Evolutionary conservation across 108 stramenopile species (phyloP).

Genomic region (Cylindrotheca closterium): DNA sequence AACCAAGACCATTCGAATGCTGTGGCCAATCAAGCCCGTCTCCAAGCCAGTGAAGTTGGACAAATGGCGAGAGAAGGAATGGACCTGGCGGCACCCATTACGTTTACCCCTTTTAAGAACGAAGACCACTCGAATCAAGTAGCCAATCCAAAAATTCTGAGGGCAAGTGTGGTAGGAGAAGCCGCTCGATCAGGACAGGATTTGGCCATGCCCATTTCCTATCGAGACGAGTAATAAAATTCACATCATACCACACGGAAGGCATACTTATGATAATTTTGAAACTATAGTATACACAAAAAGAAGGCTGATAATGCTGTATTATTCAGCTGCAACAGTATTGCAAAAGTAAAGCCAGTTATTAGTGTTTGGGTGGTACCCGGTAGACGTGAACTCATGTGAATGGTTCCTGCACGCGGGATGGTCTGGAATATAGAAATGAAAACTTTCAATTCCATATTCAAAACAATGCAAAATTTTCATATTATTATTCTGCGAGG

Average conservation of each 20-base stretch:
- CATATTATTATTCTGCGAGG: no score
- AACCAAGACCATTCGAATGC: conserved; percentile 32
- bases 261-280: background rate
- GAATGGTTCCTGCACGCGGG: no score
- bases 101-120: conserved; percentile 40
- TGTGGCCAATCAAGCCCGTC: conserved; percentile 16
- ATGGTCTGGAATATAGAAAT: no score
- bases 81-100: conserved; percentile 36
- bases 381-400: background rate
- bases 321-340: no score
- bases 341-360: background rate
- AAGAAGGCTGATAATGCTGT: no score
- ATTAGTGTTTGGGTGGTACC: background rate
- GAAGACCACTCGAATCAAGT: conserved; percentile 34
- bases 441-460: no score
- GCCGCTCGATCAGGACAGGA: conserved; percentile 12
- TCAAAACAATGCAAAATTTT: no score
- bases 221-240: conserved; percentile 28
- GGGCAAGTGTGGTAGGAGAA: conserved; percentile 13
- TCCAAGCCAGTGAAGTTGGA: conserved; percentile 13
- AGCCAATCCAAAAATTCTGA: conserved; percentile 23
- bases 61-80: conserved; percentile 4
- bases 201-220: conserved; percentile 35
- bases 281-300: no score
- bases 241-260: conserved; percentile 22